Conservation (phyloP, 148 eudicot species). For the Nyssa sinensis region DNA sequence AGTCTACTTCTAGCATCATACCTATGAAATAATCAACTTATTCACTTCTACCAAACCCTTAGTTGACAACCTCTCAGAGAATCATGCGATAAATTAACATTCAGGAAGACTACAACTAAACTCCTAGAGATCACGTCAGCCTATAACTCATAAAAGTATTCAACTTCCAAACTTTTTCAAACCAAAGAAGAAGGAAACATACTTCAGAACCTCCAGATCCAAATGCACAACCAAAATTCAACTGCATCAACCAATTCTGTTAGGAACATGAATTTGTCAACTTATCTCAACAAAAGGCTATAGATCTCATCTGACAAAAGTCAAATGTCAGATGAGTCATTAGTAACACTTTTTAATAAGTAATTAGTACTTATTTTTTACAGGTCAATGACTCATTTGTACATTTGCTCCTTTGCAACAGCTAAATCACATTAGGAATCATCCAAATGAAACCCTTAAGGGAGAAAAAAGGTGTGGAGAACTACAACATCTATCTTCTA, state of each 20-base stretch:
- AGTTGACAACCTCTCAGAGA: neutral
- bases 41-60: neutral
- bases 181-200: neutral
- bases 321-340: neutral
- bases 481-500: too few species aligned
- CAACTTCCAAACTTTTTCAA: neutral
- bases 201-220: neutral
- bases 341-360: too few species aligned
- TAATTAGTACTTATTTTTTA: too few species aligned
- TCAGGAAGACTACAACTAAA: too few species aligned
- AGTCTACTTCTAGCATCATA: neutral
- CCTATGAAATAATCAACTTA: neutral
- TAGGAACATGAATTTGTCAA: neutral
- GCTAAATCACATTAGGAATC: neutral
- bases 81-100: neutral
- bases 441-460: neutral
- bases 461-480: too few species aligned
- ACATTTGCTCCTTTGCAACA: neutral
- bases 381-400: neutral
- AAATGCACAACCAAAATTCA: neutral
- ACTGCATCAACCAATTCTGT: neutral
- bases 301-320: neutral
- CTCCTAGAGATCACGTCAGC: neutral
- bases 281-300: neutral
- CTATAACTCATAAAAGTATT: neutral